Conservation (phyloP, 192 early-diverging fungal genomes). For the Glomus cerebriforme region DNA sequence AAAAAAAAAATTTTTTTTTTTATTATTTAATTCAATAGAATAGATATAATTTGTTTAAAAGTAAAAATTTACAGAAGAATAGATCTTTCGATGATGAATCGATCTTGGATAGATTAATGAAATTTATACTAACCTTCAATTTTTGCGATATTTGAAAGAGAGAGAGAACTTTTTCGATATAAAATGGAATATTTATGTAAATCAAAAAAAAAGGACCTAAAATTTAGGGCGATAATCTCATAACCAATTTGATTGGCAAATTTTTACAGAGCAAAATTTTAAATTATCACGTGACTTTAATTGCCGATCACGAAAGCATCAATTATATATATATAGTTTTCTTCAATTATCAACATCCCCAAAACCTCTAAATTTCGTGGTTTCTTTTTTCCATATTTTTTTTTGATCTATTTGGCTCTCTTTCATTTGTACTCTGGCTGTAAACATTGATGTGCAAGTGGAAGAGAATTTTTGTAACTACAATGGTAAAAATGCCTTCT, state of each 20-base stretch:
- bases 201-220: neutral
- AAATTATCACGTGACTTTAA: too few species aligned
- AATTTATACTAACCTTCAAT: neutral
- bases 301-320: too few species aligned
- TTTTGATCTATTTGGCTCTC: too few species aligned
- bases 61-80: neutral
- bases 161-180: neutral
- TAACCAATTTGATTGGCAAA: neutral
- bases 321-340: too few species aligned
- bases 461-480: too few species aligned
- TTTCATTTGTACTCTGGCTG: too few species aligned
- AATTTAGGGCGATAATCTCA: neutral
- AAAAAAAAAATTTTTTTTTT: neutral
- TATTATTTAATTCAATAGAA: neutral
- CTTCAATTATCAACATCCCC: too few species aligned
- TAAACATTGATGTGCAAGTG: too few species aligned
- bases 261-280: neutral
- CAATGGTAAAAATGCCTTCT: too few species aligned
- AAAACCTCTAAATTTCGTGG: too few species aligned
- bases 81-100: neutral
- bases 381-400: too few species aligned
- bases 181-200: neutral
- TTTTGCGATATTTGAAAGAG: neutral
- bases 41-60: neutral
- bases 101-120: neutral